These are phyloP conservation scores for Zygosaccharomyces lentus DNA, from an alignment of 805 yeast genomes.

Conservation along the genomic window DNA sequence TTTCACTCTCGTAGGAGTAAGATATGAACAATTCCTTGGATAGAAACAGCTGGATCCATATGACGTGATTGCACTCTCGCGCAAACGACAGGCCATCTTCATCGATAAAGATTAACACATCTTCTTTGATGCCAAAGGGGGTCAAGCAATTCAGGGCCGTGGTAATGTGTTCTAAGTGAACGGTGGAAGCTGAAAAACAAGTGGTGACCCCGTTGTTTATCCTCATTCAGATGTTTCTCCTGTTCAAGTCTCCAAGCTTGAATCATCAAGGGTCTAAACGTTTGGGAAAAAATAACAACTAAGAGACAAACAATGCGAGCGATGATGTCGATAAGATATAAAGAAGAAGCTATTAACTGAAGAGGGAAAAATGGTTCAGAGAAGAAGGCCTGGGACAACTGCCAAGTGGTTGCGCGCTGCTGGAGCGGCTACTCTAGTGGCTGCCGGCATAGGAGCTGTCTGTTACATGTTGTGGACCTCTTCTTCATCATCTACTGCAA, in stretches of 20 bases:
- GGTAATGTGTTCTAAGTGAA: constrained; percentile 43
- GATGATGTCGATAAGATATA: not conserved
- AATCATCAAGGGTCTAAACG: no score
- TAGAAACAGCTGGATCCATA: constrained; percentile 34
- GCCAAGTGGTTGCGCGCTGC: constrained; percentile 1
- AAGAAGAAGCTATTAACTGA: not conserved
- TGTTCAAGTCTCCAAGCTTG: not conserved
- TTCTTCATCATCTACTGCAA: not conserved
- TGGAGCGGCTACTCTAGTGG: constrained; percentile 11
- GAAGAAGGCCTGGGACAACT: not conserved
- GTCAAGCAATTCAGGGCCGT: constrained; percentile 43
- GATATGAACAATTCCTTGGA: constrained; percentile 33
- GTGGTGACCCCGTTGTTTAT: constrained; percentile 3
- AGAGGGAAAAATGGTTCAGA: not conserved
- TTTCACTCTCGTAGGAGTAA: constrained; percentile 22
- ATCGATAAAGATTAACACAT: constrained; percentile 41
- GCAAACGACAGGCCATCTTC: constrained; percentile 50
- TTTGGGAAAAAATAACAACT: no score
- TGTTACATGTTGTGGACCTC: constrained; percentile 9
- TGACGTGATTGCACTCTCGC: constrained; percentile 44
- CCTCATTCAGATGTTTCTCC: constrained; percentile 2
- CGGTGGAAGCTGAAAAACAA: constrained; percentile 44
- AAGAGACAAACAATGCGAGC: no score
- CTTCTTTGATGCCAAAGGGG: constrained; percentile 39
- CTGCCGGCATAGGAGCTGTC: constrained; percentile 11